Conservation (phyloP, 768 basidiomycete genomes). For the Brasilioporus rufonigricans region DNA sequence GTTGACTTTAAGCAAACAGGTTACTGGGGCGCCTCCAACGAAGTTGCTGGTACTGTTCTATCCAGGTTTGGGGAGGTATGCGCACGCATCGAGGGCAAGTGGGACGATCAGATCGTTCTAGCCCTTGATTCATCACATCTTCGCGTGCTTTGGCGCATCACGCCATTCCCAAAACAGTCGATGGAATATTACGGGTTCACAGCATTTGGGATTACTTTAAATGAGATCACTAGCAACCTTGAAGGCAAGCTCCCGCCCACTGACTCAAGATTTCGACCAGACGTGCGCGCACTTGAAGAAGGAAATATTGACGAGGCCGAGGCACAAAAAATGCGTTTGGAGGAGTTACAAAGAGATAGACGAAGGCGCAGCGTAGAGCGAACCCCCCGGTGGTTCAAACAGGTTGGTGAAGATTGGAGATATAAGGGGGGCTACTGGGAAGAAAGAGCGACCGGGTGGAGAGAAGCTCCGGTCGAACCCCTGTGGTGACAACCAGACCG, state of each 20-base stretch:
- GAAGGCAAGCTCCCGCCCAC: slow-evolving; percentile 67
- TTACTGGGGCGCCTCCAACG: slow-evolving; percentile 78
- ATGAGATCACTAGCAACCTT: slow-evolving; percentile 72
- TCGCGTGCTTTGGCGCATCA: slow-evolving; percentile 74
- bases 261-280: slow-evolving; percentile 79
- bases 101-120: slow-evolving; percentile 81
- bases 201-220: slow-evolving; percentile 72
- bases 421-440: slow-evolving; percentile 88
- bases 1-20: slow-evolving; percentile 87
- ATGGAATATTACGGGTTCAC: slow-evolving; percentile 83
- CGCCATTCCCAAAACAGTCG: slow-evolving; percentile 69
- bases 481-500: slow-evolving; percentile 52
- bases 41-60: slow-evolving; percentile 61
- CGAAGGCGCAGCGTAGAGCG: slow-evolving; percentile 58
- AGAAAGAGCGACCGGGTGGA: slow-evolving; percentile 63
- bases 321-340: slow-evolving; percentile 64
- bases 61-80: slow-evolving; percentile 51
- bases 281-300: slow-evolving; percentile 80
- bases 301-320: slow-evolving; percentile 73
- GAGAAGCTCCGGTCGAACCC: slow-evolving; percentile 42
- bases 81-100: slow-evolving; percentile 79
- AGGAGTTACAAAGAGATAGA: slow-evolving; percentile 75
- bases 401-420: slow-evolving; percentile 66
- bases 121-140: slow-evolving; percentile 65
- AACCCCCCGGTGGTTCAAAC: slow-evolving; percentile 73